Base-by-base conservation (phyloP, 2,329 filamentous ascomycete genomes). In the Fusarium aywerte region DNA sequence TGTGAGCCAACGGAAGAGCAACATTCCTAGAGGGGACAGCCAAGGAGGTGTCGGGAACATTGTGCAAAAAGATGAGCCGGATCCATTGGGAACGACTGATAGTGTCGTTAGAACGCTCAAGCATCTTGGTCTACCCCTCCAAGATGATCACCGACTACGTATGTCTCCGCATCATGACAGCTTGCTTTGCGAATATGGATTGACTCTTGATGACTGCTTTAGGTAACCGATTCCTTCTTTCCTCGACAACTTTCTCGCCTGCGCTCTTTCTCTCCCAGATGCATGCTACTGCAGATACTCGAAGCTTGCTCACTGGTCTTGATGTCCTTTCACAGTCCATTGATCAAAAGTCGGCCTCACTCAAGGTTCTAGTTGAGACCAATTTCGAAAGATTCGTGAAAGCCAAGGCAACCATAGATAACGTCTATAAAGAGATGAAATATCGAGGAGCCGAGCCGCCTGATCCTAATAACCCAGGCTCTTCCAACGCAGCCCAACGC, bases 321-420 rank as follows among this genome's bases (percentile, higher is more conserved):
- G 91, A 97, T 70, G 89, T 91, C 60, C 87, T 99, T 20, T 96
- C 93, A 18, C 87, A 88, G 64, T 97, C 95, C 1, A 99, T 99
- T 74, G 96, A 98, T 74, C 92, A 98, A 80, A 99, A 99, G 79
- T 97, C 95, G 0, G 96, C 95, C 0, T 97, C 94, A 5, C 86
- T 99, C 63, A 99, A 99, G 77, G 92, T 97, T 12, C 85, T 99
- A 18, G 96, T 99, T 23, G 96, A 99, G 78, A 95, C 92, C 67
- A 99, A 99, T 77, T 99, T 99, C 76, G 96, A 99, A 79, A 91
- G 95, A 69, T 99, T 99, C 81, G 96, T 99, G 56, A 91, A 93
- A 66, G 96, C 96, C 40, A 99, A 99, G 79, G 92, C 95, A 18
- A 98, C 95, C 9, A 98, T 99, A 74, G 96, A 99, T 80, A 97